These are phyloP conservation scores for Pseudogymnoascus sp. DNA, from an alignment of 2,329 filamentous ascomycete species.

Conservation along the genomic window DNA sequence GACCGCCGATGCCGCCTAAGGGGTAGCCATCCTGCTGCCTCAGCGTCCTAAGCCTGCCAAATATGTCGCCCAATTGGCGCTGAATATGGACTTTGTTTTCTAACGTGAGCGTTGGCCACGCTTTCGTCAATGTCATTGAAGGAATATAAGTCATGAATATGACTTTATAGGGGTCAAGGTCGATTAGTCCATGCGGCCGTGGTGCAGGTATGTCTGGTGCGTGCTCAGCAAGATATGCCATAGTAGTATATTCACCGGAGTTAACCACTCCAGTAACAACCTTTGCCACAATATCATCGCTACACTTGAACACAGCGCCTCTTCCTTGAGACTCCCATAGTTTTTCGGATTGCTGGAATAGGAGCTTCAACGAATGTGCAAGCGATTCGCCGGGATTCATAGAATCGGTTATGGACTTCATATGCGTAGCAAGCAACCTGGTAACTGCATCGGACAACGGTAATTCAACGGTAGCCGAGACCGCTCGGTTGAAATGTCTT, in stretches of 20 bases:
- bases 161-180: slow-evolving; percentile 10
- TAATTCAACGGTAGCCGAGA: background rate
- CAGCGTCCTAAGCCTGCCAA: slow-evolving; percentile 12
- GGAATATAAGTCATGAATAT: slow-evolving; percentile 17
- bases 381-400: background rate
- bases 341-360: no score
- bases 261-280: background rate
- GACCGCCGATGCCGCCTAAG: slow-evolving; percentile 13
- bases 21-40: background rate
- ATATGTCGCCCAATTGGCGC: slow-evolving; percentile 11
- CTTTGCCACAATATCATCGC: no score
- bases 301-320: no score
- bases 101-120: slow-evolving; percentile 14
- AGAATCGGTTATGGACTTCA: background rate
- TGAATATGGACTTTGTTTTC: slow-evolving; percentile 15
- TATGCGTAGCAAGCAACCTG: background rate
- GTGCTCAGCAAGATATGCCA: slow-evolving; percentile 14
- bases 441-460: background rate
- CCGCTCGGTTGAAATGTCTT: background rate
- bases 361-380: slow-evolving; percentile 1
- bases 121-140: slow-evolving; percentile 13
- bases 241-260: slow-evolving; percentile 13
- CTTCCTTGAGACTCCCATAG: no score
- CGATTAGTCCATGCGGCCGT: slow-evolving; percentile 16
- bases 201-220: slow-evolving; percentile 15